These are phyloP conservation scores for Aspergillus sp. DNA, from an alignment of 2,329 filamentous ascomycete genomes.

Conservation along the genomic window DNA sequence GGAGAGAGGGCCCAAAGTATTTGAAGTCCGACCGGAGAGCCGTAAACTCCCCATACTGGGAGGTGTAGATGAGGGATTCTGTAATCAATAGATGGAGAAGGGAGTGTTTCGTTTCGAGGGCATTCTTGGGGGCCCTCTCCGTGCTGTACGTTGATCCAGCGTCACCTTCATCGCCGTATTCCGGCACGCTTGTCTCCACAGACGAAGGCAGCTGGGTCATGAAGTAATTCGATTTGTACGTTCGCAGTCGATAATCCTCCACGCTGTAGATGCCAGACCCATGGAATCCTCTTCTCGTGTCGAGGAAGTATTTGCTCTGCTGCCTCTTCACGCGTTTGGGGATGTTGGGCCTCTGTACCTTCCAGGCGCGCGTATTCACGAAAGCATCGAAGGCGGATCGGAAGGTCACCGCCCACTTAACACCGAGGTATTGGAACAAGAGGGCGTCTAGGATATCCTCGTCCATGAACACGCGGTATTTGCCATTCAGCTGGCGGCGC, in stretches of 20 bases:
- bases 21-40: slow-evolving; percentile 59
- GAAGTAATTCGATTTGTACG: slow-evolving; percentile 52
- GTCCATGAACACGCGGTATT: slow-evolving; percentile 61
- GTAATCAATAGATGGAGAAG: slow-evolving; percentile 58
- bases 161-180: slow-evolving; percentile 41
- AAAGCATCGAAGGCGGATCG: slow-evolving; percentile 42
- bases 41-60: slow-evolving; percentile 50
- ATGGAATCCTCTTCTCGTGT: background rate
- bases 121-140: slow-evolving; percentile 38
- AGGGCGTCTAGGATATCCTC: slow-evolving; percentile 59
- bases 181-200: slow-evolving; percentile 36
- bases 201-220: slow-evolving; percentile 54
- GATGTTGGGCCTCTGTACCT: slow-evolving; percentile 31
- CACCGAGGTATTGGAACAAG: slow-evolving; percentile 55
- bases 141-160: slow-evolving; percentile 18
- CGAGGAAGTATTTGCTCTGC: slow-evolving; percentile 46
- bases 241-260: slow-evolving; percentile 34
- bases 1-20: slow-evolving; percentile 58
- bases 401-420: slow-evolving; percentile 52
- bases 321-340: slow-evolving; percentile 42
- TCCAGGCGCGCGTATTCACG: slow-evolving; percentile 44
- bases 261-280: slow-evolving; percentile 19
- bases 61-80: slow-evolving; percentile 53
- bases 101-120: slow-evolving; percentile 54
- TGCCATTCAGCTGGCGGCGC: slow-evolving; percentile 56